A percentile compares a stretch with the other conserved stretches of the same genome.
These are phyloP conservation scores for Candida smagusa DNA, from an alignment of 1,139 yeast genomes.

Conservation along the genomic window DNA sequence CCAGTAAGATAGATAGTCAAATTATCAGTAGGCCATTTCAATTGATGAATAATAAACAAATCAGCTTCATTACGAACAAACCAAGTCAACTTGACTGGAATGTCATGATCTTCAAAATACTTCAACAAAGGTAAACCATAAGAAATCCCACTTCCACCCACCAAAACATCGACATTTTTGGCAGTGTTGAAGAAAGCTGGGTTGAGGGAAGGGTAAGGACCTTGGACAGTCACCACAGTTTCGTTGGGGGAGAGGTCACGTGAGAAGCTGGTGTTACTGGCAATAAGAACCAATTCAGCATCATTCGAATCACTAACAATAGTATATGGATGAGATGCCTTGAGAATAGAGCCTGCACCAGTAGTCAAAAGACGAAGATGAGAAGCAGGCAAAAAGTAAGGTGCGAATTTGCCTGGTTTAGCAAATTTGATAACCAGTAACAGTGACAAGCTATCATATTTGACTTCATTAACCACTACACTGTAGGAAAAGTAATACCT, in stretches of 20 bases:
- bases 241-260: constrained; percentile 11
- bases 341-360: constrained; percentile 13
- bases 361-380: constrained; percentile 32
- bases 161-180: constrained; percentile 54
- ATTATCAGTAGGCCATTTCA: constrained; percentile 17
- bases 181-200: constrained; percentile 36
- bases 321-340: constrained; percentile 44
- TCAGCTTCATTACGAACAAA: constrained; percentile 31
- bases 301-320: constrained; percentile 13
- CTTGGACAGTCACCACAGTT: constrained; percentile 19
- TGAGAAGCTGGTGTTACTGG: constrained; percentile 4
- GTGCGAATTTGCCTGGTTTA: constrained; percentile 24
- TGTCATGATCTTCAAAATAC: constrained; percentile 22
- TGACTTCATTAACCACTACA: constrained; percentile 9
- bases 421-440: constrained; percentile 25
- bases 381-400: constrained; percentile 30
- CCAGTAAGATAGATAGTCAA: constrained; percentile 24
- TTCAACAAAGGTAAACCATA: constrained; percentile 61
- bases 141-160: constrained; percentile 89
- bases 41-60: constrained; percentile 3
- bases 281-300: background rate
- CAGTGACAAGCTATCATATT: constrained; percentile 15
- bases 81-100: constrained; percentile 43
- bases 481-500: constrained; percentile 14
- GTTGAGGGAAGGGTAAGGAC: constrained; percentile 29